phyloP scores from a whole-genome alignment of 2,329 filamentous ascomycete species.

The Alternaria brassicicola region DNA sequence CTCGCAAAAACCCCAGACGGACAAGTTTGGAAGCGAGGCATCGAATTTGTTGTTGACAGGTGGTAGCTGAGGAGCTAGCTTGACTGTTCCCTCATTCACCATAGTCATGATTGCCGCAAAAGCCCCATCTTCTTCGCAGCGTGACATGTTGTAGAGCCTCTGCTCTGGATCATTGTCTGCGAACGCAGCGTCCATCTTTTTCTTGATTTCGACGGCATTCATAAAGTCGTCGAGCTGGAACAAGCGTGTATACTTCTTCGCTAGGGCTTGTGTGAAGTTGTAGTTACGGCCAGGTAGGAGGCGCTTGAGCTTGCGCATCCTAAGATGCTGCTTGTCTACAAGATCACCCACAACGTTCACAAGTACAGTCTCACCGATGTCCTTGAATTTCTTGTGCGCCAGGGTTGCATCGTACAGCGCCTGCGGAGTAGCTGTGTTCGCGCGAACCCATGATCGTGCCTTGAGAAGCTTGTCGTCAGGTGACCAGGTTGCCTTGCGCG shows the following conservation, averaged over 20 bases:
- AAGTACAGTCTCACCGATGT: slow-evolving; percentile 42
- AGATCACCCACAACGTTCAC: slow-evolving; percentile 62
- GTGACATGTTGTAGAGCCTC: slow-evolving; percentile 57
- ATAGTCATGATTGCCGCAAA: slow-evolving; percentile 72
- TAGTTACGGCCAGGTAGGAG: slow-evolving; percentile 65
- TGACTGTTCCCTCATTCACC: slow-evolving; percentile 64
- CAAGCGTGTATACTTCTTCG: slow-evolving; percentile 62
- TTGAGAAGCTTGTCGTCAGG: slow-evolving; percentile 25
- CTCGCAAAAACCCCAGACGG: slow-evolving; percentile 72
- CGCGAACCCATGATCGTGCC: slow-evolving; percentile 55
- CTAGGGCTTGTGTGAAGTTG: slow-evolving; percentile 65
- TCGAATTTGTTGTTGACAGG: slow-evolving; percentile 58
- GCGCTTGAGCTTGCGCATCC: slow-evolving; percentile 65
- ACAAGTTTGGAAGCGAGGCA: slow-evolving; percentile 50
- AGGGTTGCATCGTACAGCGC: slow-evolving; percentile 46
- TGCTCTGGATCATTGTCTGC: slow-evolving; percentile 22
- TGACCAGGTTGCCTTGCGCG: slow-evolving; percentile 1
- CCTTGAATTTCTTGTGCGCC: slow-evolving; percentile 51
- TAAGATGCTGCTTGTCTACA: slow-evolving; percentile 60
- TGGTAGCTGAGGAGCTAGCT: slow-evolving; percentile 60
- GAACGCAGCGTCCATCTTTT: slow-evolving; percentile 64
- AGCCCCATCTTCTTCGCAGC: slow-evolving; percentile 66
- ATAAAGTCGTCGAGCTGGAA: slow-evolving; percentile 50
- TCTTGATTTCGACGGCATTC: slow-evolving; percentile 66
- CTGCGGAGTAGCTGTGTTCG: slow-evolving; percentile 53